Conservation (phyloP, 2,329 filamentous ascomycete genomes). For the Apiospora kogelbergensis region DNA sequence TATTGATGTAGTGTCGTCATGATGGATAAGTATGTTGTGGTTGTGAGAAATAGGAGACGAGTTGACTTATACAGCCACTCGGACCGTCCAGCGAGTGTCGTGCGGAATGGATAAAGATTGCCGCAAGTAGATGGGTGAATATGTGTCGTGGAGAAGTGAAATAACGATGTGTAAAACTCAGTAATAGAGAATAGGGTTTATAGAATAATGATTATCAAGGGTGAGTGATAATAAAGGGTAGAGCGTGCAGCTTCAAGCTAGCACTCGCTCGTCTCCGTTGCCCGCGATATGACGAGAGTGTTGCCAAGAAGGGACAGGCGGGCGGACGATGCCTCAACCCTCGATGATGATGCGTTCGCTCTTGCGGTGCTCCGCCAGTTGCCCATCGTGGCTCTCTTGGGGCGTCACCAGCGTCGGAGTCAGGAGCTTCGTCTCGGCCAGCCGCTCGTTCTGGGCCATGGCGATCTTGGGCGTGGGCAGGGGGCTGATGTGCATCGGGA, state of each 20-base stretch:
- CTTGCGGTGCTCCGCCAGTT: constrained; percentile 43
- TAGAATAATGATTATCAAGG: constrained; percentile 8
- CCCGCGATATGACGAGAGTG: not conserved
- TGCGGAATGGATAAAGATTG: not conserved
- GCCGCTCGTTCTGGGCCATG: constrained; percentile 33
- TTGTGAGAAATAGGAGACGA: not conserved
- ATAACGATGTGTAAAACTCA: not conserved
- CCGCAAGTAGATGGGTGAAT: not conserved
- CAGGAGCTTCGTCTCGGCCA: constrained; percentile 40
- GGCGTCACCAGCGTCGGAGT: constrained; percentile 47
- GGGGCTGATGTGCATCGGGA: constrained; percentile 18
- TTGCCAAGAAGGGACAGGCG: not conserved
- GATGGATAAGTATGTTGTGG: not conserved
- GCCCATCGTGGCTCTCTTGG: constrained; percentile 30
- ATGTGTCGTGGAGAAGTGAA: not conserved
- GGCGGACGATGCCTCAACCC: constrained; percentile 31
- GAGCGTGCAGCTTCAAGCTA: not conserved
- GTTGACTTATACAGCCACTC: not conserved
- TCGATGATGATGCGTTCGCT: constrained; percentile 57
- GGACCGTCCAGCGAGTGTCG: not conserved
- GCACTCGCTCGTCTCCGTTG: not conserved
- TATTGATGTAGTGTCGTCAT: not conserved
- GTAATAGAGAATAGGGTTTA: constrained; percentile 10
- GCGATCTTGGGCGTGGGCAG: constrained; percentile 21
- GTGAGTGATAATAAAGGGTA: not conserved